Conservation (phyloP, 73 alveolate genomes). For the Tetrahymena thermophila region DNA sequence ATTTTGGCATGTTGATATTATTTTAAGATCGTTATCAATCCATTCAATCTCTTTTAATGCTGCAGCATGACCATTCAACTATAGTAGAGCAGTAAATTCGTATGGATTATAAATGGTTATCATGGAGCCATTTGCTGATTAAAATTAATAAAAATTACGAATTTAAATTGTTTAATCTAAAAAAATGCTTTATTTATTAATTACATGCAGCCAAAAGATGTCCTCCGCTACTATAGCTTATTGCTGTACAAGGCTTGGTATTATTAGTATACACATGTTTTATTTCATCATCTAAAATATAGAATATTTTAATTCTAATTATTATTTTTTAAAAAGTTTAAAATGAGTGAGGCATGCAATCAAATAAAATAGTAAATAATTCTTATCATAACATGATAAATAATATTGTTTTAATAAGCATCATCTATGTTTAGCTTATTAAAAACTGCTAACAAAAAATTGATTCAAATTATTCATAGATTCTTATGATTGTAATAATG, state of each 20-base stretch:
- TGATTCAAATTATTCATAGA: neutral
- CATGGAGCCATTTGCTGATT: neutral
- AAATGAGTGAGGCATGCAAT: neutral
- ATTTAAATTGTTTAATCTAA: neutral
- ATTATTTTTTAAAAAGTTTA: neutral
- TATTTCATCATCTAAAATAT: slow-evolving; percentile 26
- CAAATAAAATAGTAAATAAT: neutral
- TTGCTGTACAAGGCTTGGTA: slow-evolving; percentile 20
- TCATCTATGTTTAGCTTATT: neutral
- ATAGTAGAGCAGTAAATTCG: neutral
- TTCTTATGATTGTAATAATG: neutral
- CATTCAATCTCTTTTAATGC: slow-evolving; percentile 9
- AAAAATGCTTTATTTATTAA: neutral
- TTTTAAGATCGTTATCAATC: slow-evolving; percentile 6
- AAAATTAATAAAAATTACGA: neutral
- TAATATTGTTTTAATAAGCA: too few relatives aligned
- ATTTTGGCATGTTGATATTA: slow-evolving; percentile 16
- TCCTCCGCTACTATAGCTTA: slow-evolving; percentile 38
- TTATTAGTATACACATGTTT: slow-evolving; percentile 18
- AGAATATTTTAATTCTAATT: slow-evolving; percentile 10
- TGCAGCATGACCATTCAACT: slow-evolving; percentile 5
- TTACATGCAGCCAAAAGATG: slow-evolving; percentile 28
- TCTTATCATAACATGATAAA: too few relatives aligned
- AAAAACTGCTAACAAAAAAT: neutral
- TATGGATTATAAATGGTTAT: slow-evolving; percentile 12